Base-by-base conservation (phyloP, 805 yeast species). In the Hanseniaspora valbyensis region DNA sequence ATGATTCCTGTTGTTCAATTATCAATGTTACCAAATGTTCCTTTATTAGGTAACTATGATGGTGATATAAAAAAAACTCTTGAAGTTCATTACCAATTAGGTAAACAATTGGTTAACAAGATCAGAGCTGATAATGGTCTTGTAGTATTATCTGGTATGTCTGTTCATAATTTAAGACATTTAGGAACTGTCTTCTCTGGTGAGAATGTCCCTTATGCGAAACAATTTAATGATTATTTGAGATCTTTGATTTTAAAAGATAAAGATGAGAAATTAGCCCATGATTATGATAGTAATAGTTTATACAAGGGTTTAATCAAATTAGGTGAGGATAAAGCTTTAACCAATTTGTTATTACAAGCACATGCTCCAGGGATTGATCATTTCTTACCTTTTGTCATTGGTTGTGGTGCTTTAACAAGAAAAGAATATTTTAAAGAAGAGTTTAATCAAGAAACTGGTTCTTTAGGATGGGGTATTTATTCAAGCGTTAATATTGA, bases 311-410 rank as follows among this genome's bases (percentile, higher is more conserved):
- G 59, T 21, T 65, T 80, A 12, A 61, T 71, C 26, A 57, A 61
- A 4, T 56, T 78, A 43, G 58, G 67, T 42, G 49, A 52, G 9
- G 57, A 61, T 14, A 56, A 62, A 4, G 53, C 59, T 1, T 56
- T 67, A 55, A 59, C 55, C 3, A 57, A 60, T 4, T 61, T 77
- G 14, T 60, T 79, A 33, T 66, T 62, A 34, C 57, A 62, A 30
- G 81, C 90, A 0, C 94, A 84, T 63, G 26, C 53, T 19, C 94
- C 94, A 9, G 79, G 89, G 0, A 66, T 78, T 44, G 94, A 84
- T 55, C 94, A 84, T 63, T 76, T 84, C 54, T 63, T 77, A 56
- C 90, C 90, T 1, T 57, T 80, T 7, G 75, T 78, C 33, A 85
- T 77, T 39, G 77, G 78, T 2, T 77, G 81, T 26, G 75, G 81